These are phyloP conservation scores for Globisporangium rhizosaccharum DNA, from an alignment of 352 stramenopile species.

Conservation along the genomic window DNA sequence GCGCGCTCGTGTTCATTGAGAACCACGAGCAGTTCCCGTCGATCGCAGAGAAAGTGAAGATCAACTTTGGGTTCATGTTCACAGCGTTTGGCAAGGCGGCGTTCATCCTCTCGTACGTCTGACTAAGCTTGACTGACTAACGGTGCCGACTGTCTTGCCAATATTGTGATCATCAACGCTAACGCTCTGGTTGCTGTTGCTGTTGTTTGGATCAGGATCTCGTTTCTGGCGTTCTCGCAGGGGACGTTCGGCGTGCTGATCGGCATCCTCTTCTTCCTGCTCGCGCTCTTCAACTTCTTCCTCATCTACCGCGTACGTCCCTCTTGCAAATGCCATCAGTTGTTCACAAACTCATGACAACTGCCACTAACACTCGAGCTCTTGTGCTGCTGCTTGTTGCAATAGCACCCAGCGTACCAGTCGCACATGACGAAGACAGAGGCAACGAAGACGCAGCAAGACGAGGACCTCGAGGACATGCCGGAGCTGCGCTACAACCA, in stretches of 20 bases:
- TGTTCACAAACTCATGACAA: slow-evolving; percentile 3
- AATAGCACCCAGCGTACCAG: slow-evolving; percentile 75
- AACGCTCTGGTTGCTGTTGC: too few species aligned
- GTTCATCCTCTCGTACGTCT: slow-evolving; percentile 74
- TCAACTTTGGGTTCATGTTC: slow-evolving; percentile 89
- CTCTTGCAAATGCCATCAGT: slow-evolving; percentile 1
- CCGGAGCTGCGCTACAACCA: slow-evolving; percentile 80
- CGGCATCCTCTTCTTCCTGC: slow-evolving; percentile 64
- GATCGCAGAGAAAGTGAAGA: slow-evolving; percentile 70
- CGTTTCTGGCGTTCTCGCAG: slow-evolving; percentile 77
- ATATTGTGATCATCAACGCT: too few species aligned
- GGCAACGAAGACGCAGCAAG: slow-evolving; percentile 45
- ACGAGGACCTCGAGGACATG: slow-evolving; percentile 64
- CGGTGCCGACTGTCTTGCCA: too few species aligned
- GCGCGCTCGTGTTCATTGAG: slow-evolving; percentile 72
- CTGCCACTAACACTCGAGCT: slow-evolving; percentile 4
- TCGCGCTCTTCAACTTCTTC: slow-evolving; percentile 86
- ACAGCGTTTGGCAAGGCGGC: slow-evolving; percentile 73
- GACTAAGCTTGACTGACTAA: too few species aligned
- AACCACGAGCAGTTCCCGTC: slow-evolving; percentile 83
- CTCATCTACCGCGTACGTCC: slow-evolving; percentile 69
- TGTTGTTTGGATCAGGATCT: slow-evolving; percentile 35
- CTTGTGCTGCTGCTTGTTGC: slow-evolving; percentile 4
- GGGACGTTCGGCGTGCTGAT: slow-evolving; percentile 75
- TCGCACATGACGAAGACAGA: slow-evolving; percentile 63